These are phyloP conservation scores for Botrytis deweyae DNA, from an alignment of 2,329 filamentous ascomycete genomes.

Conservation along the genomic window DNA sequence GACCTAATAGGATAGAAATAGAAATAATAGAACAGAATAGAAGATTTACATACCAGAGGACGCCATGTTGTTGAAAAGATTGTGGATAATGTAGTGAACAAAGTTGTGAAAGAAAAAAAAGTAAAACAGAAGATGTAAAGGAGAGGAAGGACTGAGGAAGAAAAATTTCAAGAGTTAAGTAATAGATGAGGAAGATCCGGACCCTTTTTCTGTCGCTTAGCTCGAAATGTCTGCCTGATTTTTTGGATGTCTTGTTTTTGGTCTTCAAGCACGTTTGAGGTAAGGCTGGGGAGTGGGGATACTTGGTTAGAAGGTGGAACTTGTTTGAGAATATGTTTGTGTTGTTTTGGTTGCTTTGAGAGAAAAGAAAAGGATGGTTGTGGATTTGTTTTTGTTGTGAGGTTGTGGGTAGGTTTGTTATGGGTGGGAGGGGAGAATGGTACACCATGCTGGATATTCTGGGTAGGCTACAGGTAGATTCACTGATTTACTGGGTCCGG, in stretches of 20 bases:
- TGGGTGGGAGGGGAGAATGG: too few relatives aligned
- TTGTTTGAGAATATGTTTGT: neutral
- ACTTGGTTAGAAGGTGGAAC: accelerated
- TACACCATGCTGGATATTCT: neutral
- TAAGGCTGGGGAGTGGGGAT: neutral
- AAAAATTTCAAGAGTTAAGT: neutral
- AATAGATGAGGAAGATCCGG: neutral
- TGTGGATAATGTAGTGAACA: neutral
- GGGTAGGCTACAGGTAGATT: neutral
- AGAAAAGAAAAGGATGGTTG: neutral
- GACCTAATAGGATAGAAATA: neutral
- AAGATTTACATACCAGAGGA: neutral
- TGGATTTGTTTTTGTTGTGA: neutral
- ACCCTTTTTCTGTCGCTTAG: slow-evolving; percentile 15
- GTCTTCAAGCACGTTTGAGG: neutral
- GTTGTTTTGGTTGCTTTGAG: neutral
- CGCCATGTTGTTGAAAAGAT: neutral
- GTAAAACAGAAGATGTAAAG: neutral
- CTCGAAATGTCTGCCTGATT: neutral
- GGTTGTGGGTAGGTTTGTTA: neutral
- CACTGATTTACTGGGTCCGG: neutral
- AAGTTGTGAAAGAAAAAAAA: neutral
- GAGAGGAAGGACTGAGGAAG: neutral
- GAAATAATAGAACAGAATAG: neutral
- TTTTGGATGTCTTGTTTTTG: neutral